Conservation (phyloP, 1,139 yeast species). For the Nakaseomyces delphensis region DNA sequence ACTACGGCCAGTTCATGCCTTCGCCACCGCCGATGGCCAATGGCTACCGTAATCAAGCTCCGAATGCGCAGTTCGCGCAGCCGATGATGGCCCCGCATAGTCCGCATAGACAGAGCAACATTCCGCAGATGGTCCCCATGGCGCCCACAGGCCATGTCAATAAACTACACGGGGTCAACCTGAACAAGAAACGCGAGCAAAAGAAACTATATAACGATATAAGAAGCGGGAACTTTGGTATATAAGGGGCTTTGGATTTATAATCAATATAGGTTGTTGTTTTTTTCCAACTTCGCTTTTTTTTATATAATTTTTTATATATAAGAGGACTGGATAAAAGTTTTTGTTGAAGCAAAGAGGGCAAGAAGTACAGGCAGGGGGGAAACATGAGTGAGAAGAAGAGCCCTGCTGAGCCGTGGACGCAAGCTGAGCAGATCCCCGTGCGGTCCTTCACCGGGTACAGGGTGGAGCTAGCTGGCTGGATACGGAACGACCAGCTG, state of each 20-base stretch:
- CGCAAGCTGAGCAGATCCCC: constrained; percentile 13
- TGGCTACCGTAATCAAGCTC: constrained; percentile 1
- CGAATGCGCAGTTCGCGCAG: neutral
- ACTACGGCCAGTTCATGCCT: constrained; percentile 6
- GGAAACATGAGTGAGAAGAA: no score
- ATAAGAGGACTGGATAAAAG: no score
- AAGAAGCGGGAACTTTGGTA: constrained; percentile 30
- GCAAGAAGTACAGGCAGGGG: no score
- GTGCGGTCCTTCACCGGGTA: constrained; percentile 24
- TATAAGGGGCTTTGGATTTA: no score
- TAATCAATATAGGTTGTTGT: neutral
- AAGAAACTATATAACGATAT: constrained; percentile 28
- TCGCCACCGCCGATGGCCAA: neutral
- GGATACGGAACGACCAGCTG: constrained; percentile 20
- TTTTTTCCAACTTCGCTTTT: neutral
- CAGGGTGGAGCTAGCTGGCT: constrained; percentile 20
- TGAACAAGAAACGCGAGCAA: constrained; percentile 25
- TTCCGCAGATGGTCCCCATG: constrained; percentile 10
- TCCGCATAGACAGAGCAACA: constrained; percentile 6
- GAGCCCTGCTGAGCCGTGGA: constrained; percentile 19
- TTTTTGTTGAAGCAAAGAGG: neutral
- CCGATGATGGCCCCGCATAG: constrained; percentile 2
- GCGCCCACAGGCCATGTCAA: constrained; percentile 12
- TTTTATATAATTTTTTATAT: no score
- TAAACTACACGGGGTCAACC: constrained; percentile 26